Conservation (phyloP, 345 rosid genomes). For the Aquilaria sinensis region DNA sequence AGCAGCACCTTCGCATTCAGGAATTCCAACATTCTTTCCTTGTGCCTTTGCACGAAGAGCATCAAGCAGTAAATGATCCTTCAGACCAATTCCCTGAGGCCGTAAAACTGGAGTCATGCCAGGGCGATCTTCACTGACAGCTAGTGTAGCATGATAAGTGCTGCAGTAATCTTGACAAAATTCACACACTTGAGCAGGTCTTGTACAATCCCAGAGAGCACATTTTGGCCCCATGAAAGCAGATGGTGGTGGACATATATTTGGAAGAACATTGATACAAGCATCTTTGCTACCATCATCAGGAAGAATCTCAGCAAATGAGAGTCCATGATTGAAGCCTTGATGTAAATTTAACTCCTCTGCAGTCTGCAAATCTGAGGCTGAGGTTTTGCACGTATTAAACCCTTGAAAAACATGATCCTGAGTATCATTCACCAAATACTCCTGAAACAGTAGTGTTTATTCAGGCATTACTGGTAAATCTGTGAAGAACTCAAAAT, state of each 20-base stretch:
- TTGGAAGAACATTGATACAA: constrained; percentile 29
- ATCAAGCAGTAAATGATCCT: constrained; percentile 58
- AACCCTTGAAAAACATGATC: constrained; percentile 35
- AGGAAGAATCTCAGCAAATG: constrained; percentile 24
- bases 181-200: constrained; percentile 71
- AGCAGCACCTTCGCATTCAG: constrained; percentile 87
- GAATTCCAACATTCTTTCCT: constrained; percentile 86
- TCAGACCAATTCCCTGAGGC: constrained; percentile 67
- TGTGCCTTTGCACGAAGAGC: constrained; percentile 58
- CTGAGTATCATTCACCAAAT: constrained; percentile 28
- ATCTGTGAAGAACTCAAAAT: background rate
- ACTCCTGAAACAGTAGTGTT: constrained; percentile 33
- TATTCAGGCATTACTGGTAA: constrained; percentile 9
- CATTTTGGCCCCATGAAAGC: constrained; percentile 87
- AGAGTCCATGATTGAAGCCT: constrained; percentile 33
- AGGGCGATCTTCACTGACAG: constrained; percentile 54
- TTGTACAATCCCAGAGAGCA: constrained; percentile 88
- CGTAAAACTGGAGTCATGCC: constrained; percentile 65
- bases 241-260: constrained; percentile 54
- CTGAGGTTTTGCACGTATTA: constrained; percentile 32
- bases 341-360: constrained; percentile 36
- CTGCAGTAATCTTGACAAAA: constrained; percentile 66
- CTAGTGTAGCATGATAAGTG: constrained; percentile 57
- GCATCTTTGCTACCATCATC: constrained; percentile 25
- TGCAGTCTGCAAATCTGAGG: constrained; percentile 27